Base-by-base conservation (phyloP, 83 land plant species). In the Diphasiastrum complanatum region DNA sequence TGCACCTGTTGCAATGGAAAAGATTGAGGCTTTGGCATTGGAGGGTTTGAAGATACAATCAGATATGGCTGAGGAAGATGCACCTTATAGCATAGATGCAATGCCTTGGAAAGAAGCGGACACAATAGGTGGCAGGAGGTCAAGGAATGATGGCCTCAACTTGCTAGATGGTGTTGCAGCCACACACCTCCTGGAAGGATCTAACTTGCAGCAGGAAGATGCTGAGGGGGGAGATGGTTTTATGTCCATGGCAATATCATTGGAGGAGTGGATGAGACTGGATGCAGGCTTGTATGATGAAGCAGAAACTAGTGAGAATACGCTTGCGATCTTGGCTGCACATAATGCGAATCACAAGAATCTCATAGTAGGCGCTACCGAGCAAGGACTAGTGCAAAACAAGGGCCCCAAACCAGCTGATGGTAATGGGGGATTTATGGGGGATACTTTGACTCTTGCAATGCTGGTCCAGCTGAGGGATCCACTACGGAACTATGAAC, bases 1-100 rank as follows among this genome's bases (percentile, higher is more conserved):
- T 40, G 84, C 89, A 54, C 86, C 86, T 10, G 43, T 67, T 61
- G 89, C 86, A 45, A 78, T 91, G 86, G 69, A 73, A 26, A 68
- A 80, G 18, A 76, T 91, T 46, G 97, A 91, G 61, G 83, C 77
- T 14, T 76, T 91, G 5, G 81, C 82, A 33, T 60, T 91, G 33
- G 89, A 91, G 66, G 97, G 97, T 5, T 62, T 91, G 66, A 84
- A 78, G 70, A 82, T 91, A 35, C 97, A 91, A 60, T 75, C 86
- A 2, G 85, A 81, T 61, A 80, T 91, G 93, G 75, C 86, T 31
- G 81, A 82, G 70, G 77, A 80, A 22, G 89, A 78, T 2, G 83
- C 93, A 47, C 83, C 95, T 18, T 83, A 89, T 54, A 68, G 67
- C 67, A 65, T 90, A 18, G 64, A 65, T 19, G 38, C 84, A 5